Base-by-base conservation (phyloP, 2,329 filamentous ascomycete species). In the Tolypocladium nubicola region DNA sequence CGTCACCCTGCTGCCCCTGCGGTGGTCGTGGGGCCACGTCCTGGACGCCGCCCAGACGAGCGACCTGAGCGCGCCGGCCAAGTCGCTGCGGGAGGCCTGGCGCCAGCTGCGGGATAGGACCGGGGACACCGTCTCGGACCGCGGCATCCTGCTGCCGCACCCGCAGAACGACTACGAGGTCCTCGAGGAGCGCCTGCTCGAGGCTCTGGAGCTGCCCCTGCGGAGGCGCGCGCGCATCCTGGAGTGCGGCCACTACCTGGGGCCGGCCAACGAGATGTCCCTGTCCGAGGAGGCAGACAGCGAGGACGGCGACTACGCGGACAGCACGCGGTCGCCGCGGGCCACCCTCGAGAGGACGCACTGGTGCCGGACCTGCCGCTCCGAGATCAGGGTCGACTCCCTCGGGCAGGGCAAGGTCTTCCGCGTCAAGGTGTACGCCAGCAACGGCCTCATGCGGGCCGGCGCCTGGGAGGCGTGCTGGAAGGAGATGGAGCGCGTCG, bases 401-500 rank as follows among this genome's bases (percentile, higher is more conserved):
- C 78, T 80, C 4, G 81, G 79, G 1, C 67, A 73, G 5, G 72
- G 76, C 57, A 82, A 80, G 64, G 77, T 85, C 53, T 94, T 90
- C 77, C 82, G 85, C 37, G 80, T 97, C 69, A 94, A 91, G 67
- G 86, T 97, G 1, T 99, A 93, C 67, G 94, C 94, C 1, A 93
- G 91, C 55, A 99, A 97, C 70, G 94, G 94, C 0, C 76, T 97
- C 53, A 96, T 99, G 90, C 84, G 86, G 58, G 86, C 90, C 6
- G 90, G 90, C 0, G 93, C 94, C 0, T 99, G 94, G 94, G 83
- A 84, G 5, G 92, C 92, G 2, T 93, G 90, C 58, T 99, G 93
- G 93, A 88, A 84, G 64, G 93, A 97, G 72, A 99, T 99, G 94
- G 94, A 99, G 73, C 83, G 93, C n/a, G 90, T 97, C 0, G 94